Base-by-base conservation (phyloP, 2,329 filamentous ascomycete species). In the Dryadomyces sulphureus region DNA sequence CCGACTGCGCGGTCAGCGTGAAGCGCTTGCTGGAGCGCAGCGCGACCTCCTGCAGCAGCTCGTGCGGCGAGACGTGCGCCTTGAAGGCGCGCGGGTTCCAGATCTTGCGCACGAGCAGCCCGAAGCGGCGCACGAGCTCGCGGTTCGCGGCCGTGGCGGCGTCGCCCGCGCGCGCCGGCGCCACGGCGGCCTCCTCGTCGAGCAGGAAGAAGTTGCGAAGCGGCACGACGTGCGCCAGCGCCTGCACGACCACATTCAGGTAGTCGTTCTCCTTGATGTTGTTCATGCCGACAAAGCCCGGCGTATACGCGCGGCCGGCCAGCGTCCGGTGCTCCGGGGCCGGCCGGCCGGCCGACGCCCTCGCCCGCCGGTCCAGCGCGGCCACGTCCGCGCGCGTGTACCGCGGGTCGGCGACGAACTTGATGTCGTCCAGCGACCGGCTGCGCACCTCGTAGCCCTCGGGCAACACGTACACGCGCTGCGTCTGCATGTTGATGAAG, bases 211-310 rank as follows among this genome's bases (percentile, higher is more conserved):
- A 96, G 61, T 96, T 95, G 30, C 92, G 79, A 54, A 98, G 69
- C 4, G 92, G 90, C 19, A 80, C 70, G 22, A 96, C 87, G 62
- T 98, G 92, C 3, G 90, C 81, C 34, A 98, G 73, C 7, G 89
- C 82, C 62, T 98, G 92, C 42, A 94, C 82, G 3, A 95, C 77
- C 22, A 94, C 90, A 60, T 98, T 98, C 59, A 96, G 75, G 66
- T 98, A 98, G 68, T 98, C 92, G 65, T 98, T 98, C 48, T 92
- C 87, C 64, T 98, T 98, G 72, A 98, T 95, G 65, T 98, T 98
- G 72, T 98, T 98, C 85, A 98, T 93, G 54, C 92, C 92, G 50
- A 98, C 87, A 60, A 89, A 98, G 6, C 92, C 90, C 19, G 92
- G 92, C 53, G 81, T 81, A 65, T 98, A 98, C 60, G 84, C 79